phyloP scores from a whole-genome alignment of 352 stramenopile genomes.

The Phytophthora citricola region DNA sequence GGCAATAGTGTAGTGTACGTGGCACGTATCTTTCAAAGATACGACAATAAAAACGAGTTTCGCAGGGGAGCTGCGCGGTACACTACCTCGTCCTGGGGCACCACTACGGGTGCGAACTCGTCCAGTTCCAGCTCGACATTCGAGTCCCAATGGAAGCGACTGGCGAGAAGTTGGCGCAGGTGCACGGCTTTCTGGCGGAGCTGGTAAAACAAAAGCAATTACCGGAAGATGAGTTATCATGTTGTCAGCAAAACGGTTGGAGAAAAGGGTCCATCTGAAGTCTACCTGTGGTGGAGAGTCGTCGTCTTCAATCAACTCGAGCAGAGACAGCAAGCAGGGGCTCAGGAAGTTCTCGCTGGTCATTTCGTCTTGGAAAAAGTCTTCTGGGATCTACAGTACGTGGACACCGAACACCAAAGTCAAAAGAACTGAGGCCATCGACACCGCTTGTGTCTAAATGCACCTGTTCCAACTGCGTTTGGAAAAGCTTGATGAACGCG shows the following conservation, averaged over 20 bases:
- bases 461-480: slow-evolving; percentile 67
- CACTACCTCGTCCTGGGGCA: slow-evolving; percentile 47
- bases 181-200: slow-evolving; percentile 35
- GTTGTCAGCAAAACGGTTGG: slow-evolving; percentile 2
- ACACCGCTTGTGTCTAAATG: background rate
- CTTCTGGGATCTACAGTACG: slow-evolving; percentile 51
- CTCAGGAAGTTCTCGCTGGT: slow-evolving; percentile 73
- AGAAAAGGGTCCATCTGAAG: slow-evolving; percentile 3
- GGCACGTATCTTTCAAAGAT: slow-evolving; percentile 30
- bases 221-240: slow-evolving; percentile 23
- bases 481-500: slow-evolving; percentile 65
- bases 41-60: slow-evolving; percentile 1
- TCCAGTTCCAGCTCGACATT: slow-evolving; percentile 36
- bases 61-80: background rate
- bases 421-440: too few species aligned
- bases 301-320: slow-evolving; percentile 67
- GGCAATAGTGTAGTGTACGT: slow-evolving; percentile 5
- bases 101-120: slow-evolving; percentile 60
- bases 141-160: slow-evolving; percentile 47
- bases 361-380: slow-evolving; percentile 77
- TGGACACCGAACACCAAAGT: too few species aligned
- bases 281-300: slow-evolving; percentile 45
- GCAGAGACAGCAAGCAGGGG: slow-evolving; percentile 61
- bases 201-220: slow-evolving; percentile 21
- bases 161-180: slow-evolving; percentile 44